phyloP scores from a whole-genome alignment of 805 yeast species.

The Metahyphopichia silvanorum region DNA sequence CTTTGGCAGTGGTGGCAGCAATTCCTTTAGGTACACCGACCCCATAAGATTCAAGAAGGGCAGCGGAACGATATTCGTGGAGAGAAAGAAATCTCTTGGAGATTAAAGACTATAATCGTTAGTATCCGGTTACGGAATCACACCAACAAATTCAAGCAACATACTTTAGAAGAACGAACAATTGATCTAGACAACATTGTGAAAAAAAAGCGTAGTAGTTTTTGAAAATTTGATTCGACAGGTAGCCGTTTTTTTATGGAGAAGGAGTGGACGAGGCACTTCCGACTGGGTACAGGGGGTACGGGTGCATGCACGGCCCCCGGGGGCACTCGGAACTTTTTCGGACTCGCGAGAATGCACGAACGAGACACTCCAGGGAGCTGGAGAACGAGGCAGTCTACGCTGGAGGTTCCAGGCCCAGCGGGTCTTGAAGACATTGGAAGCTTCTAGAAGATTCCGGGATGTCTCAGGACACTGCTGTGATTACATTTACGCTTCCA shows the following conservation, averaged over 20 bases:
- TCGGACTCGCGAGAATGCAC: background rate
- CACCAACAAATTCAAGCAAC: constrained; percentile 14
- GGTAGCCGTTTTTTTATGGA: constrained; percentile 1
- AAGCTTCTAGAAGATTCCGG: too few relatives aligned
- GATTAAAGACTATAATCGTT: constrained; percentile 21
- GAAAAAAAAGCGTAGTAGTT: constrained; percentile 1
- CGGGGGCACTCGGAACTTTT: constrained; percentile 1
- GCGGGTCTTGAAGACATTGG: too few relatives aligned
- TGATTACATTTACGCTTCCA: too few relatives aligned
- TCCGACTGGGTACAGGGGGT: constrained; percentile 1
- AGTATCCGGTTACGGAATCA: constrained; percentile 9
- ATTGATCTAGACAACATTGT: constrained; percentile 42
- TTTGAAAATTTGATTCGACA: constrained; percentile 6
- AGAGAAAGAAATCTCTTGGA: constrained; percentile 76
- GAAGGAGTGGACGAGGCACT: constrained; percentile 2
- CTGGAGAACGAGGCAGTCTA: too few relatives aligned
- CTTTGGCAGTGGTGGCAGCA: constrained; percentile 87
- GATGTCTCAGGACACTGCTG: too few relatives aligned
- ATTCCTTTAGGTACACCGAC: constrained; percentile 89
- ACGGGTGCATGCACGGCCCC: constrained; percentile 2
- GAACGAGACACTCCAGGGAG: too few relatives aligned
- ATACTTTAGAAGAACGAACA: constrained; percentile 42
- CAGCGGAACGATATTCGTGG: constrained; percentile 96
- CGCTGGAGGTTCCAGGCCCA: too few relatives aligned
- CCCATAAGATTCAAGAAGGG: constrained; percentile 75